Base-by-base conservation (phyloP, 176 grass and related monocot genomes). In the Aegilops bicornis region DNA sequence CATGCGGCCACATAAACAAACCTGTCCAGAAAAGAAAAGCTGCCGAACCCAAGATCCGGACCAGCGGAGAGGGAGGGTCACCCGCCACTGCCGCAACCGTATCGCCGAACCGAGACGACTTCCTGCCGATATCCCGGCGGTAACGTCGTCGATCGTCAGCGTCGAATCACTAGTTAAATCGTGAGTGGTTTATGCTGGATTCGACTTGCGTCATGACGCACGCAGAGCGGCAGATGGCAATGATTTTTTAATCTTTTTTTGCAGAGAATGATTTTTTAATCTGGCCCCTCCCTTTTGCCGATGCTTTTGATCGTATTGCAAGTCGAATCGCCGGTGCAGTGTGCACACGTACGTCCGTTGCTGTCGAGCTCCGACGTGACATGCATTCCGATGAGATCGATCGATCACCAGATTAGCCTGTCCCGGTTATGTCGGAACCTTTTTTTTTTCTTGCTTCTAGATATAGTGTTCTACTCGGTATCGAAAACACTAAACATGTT, bases 161-260 rank as follows among this genome's bases (percentile, higher is more conserved):
- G 86, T 36, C 33, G 80, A 83, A 88, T 47, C 61, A 12, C 62
- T 22, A 48, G 78, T 79, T 54, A 79, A 84, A 79, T 73, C 68
- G 25, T 19, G 14, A 30, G 69, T 19, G 42, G 19, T 61, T 25
- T 85, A 66, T 32, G 82, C 24, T 68, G 77, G 80, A 67, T 31
- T 73, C 43, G 40, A 68, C 77, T 66, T 37, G 9, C 68, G 42
- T 75, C 59, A 58, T 89, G 87, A 67, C 68, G 82, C 87, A 85
- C 52, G 76, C 58, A 52, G 42, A 45, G 2, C 42, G 47, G 62
- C 6, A 39, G 8, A 39, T 39, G 37, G 6, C 37, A 39, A 39
- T 0, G 39, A 42, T 10, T 27, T 27, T 29, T 29, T 64, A 64
- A 64, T 17, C 48, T 6, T 30, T 30, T 30, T 30, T 30, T 30